Evolutionary conservation across 2,329 filamentous ascomycete species (phyloP).

Genomic region (Tolypocladium album): DNA sequence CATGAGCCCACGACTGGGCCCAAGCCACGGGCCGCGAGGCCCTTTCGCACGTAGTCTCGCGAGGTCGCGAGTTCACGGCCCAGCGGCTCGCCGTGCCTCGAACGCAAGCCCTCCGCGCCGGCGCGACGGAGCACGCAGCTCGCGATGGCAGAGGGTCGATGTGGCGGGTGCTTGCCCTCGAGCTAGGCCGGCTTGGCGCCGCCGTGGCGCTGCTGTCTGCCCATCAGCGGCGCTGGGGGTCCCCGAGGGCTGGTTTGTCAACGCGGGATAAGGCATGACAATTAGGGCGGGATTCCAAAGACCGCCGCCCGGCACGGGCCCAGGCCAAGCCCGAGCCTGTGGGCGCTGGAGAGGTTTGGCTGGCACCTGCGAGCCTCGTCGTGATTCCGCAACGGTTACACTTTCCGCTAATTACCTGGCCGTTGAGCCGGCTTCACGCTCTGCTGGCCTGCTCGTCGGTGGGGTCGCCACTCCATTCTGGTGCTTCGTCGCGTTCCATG

Average conservation of each 20-base stretch:
- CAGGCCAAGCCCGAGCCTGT: too few species aligned
- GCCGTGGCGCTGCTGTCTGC: not conserved
- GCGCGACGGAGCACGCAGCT: not conserved
- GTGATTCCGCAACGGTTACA: too few species aligned
- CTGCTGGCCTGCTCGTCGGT: not conserved
- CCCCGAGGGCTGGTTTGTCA: not conserved
- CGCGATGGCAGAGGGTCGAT: not conserved
- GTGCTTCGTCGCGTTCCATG: not conserved
- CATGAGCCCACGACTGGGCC: not conserved
- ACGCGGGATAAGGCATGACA: not conserved
- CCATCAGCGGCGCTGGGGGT: not conserved
- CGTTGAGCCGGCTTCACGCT: not conserved
- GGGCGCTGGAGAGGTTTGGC: too few species aligned
- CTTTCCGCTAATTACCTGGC: not conserved
- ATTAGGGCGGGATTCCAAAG: not conserved
- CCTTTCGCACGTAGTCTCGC: not conserved
- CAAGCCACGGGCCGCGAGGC: not conserved
- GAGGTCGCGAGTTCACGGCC: not conserved
- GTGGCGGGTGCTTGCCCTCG: not conserved
- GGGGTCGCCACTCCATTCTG: not conserved
- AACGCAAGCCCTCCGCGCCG: not conserved
- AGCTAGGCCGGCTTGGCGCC: not conserved
- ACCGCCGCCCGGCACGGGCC: too few species aligned
- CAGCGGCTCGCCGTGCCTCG: not conserved
- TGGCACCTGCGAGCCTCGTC: too few species aligned